A percentile compares a stretch with the other conserved stretches of the same genome.
Evolutionary conservation across 805 yeast species (phyloP).

Genomic region (Ogataea pignaliae): DNA sequence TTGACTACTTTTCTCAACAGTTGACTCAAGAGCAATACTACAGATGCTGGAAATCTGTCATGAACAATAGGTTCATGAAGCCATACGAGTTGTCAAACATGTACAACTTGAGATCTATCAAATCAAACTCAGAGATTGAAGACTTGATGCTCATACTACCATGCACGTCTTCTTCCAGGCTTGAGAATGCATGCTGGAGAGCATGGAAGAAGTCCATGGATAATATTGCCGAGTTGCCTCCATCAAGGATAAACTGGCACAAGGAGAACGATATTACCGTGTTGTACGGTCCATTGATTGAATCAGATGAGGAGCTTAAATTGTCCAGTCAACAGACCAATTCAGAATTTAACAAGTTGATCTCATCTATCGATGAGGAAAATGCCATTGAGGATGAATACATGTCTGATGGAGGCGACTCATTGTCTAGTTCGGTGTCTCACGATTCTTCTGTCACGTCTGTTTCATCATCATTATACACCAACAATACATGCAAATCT

Average conservation of each 20-base stretch:
- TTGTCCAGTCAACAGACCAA: background rate
- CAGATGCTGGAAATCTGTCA: conserved; percentile 39
- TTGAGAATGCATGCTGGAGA: conserved; percentile 89
- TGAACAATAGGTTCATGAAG: conserved; percentile 31
- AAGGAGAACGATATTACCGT: conserved; percentile 52
- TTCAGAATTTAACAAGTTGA: background rate
- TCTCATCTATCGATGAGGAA: background rate
- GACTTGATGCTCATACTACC: conserved; percentile 32
- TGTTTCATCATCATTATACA: conserved; percentile 1
- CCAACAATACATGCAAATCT: conserved; percentile 6
- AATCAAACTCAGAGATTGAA: conserved; percentile 24
- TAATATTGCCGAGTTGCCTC: conserved; percentile 43
- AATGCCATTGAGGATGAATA: conserved; percentile 8
- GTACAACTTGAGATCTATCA: conserved; percentile 19
- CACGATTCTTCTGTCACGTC: conserved; percentile 8
- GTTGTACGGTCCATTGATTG: conserved; percentile 46
- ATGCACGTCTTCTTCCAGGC: conserved; percentile 36
- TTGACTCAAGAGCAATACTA: conserved; percentile 33
- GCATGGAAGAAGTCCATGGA: conserved; percentile 86
- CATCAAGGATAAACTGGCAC: conserved; percentile 48
- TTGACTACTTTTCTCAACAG: conserved; percentile 38
- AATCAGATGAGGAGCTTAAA: conserved; percentile 5
- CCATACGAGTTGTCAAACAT: conserved; percentile 29
- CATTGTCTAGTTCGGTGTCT: conserved; percentile 7
- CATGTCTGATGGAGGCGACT: conserved; percentile 4